Conservation (phyloP, 306 rosid genomes). For the Luffa aegyptiaca region DNA sequence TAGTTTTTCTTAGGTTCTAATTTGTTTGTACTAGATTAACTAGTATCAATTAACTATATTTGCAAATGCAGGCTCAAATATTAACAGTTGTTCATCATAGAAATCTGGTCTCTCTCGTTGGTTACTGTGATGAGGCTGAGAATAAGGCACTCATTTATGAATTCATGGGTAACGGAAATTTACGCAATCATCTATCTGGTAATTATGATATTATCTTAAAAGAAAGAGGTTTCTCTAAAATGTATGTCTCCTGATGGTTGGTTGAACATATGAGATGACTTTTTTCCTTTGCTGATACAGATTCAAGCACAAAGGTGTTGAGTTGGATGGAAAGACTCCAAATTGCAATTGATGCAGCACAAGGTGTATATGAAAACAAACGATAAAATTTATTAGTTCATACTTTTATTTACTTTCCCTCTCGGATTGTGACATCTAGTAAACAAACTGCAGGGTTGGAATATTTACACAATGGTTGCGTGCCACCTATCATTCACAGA, state of each 20-base stretch:
- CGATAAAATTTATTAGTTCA: neutral
- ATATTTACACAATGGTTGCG: conserved; percentile 18
- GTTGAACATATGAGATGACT: neutral
- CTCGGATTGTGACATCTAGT: neutral
- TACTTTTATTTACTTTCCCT: neutral
- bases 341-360: conserved; percentile 17
- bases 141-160: conserved; percentile 16
- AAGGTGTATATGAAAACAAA: conserved; percentile 6
- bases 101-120: conserved; percentile 22
- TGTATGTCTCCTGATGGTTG: neutral
- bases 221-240: neutral
- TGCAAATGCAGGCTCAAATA: conserved; percentile 15
- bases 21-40: neutral
- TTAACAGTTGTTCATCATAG: conserved; percentile 16
- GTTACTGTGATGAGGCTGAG: conserved; percentile 17
- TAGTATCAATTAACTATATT: neutral
- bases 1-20: neutral
- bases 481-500: conserved; percentile 18
- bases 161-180: conserved; percentile 17
- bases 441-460: conserved; percentile 15
- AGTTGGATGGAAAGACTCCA: conserved; percentile 21
- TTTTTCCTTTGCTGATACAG: neutral
- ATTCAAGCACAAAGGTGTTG: neutral
- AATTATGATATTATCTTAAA: neutral
- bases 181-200: conserved; percentile 6